phyloP scores from a whole-genome alignment of 1,284 basidiomycete genomes.

The Chiua sp. region DNA sequence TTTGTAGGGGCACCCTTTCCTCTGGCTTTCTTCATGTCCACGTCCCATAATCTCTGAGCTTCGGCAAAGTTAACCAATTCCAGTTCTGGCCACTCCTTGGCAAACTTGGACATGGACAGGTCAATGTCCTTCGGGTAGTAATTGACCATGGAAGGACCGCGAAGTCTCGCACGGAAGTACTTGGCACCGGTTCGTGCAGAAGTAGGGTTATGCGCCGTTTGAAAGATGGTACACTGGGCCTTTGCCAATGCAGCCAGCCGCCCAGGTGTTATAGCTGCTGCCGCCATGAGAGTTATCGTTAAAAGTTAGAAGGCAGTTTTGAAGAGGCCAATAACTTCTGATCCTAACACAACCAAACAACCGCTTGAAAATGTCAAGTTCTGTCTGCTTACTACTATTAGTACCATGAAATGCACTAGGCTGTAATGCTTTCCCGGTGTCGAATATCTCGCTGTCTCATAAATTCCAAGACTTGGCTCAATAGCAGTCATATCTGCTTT shows the following conservation, averaged over 20 bases:
- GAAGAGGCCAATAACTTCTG: too few species aligned
- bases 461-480: constrained; percentile 19
- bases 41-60: constrained; percentile 67
- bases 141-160: constrained; percentile 77
- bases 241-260: constrained; percentile 59
- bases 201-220: constrained; percentile 84
- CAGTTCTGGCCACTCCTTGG: constrained; percentile 57
- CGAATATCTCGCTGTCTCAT: constrained; percentile 15
- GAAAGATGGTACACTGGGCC: constrained; percentile 76
- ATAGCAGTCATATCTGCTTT: constrained; percentile 18
- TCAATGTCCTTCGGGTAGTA: constrained; percentile 75
- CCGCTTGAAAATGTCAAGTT: constrained; percentile 9
- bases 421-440: constrained; percentile 19
- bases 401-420: background rate
- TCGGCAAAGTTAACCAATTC: constrained; percentile 69
- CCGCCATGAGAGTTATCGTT: constrained; percentile 22
- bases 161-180: constrained; percentile 76
- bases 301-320: background rate
- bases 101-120: constrained; percentile 56
- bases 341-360: constrained; percentile 27
- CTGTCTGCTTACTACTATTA: background rate
- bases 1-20: constrained; percentile 85
- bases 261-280: constrained; percentile 43
- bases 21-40: constrained; percentile 69
- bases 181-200: constrained; percentile 83